Percentiles rank a stretch among this genome's conserved stretches.
Evolutionary conservation across 2,329 filamentous ascomycete species (phyloP).

Genomic region (Phaeosphaeria sp.): DNA sequence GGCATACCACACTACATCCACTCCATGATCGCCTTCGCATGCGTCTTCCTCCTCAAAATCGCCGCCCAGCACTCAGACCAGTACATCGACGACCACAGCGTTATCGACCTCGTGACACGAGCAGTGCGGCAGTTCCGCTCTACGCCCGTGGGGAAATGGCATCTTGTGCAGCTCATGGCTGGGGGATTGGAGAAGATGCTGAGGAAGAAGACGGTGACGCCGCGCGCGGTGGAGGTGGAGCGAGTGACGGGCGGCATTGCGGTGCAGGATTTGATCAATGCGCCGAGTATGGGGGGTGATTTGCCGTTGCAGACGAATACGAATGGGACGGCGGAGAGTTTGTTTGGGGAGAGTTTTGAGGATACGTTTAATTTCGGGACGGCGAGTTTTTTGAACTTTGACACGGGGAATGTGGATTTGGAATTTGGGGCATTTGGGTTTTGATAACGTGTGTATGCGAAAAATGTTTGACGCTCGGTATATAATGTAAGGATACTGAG

Average conservation of each 20-base stretch:
- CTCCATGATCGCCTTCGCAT: conserved; percentile 62
- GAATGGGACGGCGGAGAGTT: conserved; percentile 1
- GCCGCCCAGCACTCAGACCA: conserved; percentile 52
- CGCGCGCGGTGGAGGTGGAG: neutral
- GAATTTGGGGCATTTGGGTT: conserved; percentile 30
- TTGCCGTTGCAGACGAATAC: conserved; percentile 10
- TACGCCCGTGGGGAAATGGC: conserved; percentile 53
- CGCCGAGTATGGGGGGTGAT: neutral
- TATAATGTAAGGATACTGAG: too few species aligned
- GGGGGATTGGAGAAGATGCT: conserved; percentile 54
- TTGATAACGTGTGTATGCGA: too few species aligned
- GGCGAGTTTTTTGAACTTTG: conserved; percentile 35
- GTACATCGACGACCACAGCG: conserved; percentile 48
- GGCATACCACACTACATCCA: conserved; percentile 61
- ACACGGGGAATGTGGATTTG: conserved; percentile 32
- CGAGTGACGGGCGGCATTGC: conserved; percentile 7
- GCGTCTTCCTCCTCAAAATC: conserved; percentile 60
- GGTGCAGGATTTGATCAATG: neutral
- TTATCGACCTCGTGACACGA: conserved; percentile 48
- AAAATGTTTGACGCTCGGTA: too few species aligned
- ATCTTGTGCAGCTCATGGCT: conserved; percentile 57
- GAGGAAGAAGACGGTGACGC: neutral
- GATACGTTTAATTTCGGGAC: conserved; percentile 31
- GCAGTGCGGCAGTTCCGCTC: conserved; percentile 53
- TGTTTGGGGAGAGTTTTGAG: conserved; percentile 18